phyloP scores from a whole-genome alignment of 2,329 filamentous ascomycete species.

The Sphaerulina vaccinii region DNA sequence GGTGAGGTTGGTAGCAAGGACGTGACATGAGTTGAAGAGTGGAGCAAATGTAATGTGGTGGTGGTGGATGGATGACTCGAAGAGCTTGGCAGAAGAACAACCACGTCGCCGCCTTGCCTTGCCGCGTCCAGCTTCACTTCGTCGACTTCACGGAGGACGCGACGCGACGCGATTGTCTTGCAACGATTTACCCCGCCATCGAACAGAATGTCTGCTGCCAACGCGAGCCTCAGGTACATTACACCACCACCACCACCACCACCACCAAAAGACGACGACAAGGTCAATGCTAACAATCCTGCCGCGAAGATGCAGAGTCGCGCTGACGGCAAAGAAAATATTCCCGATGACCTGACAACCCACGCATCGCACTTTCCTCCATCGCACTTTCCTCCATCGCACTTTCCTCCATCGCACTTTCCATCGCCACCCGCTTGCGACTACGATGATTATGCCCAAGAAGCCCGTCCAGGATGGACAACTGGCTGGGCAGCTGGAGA shows the following conservation, averaged over 20 bases:
- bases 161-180: background rate
- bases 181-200: background rate
- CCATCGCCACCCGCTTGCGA: background rate
- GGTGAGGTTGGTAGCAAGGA: background rate
- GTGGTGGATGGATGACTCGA: background rate
- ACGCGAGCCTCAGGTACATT: conserved; percentile 1
- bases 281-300: background rate
- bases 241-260: too few relatives aligned
- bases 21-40: background rate
- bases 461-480: background rate
- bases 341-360: conserved; percentile 1
- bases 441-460: background rate
- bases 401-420: too few relatives aligned
- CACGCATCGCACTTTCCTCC: background rate
- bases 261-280: background rate
- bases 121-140: background rate
- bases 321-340: conserved; percentile 3
- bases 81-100: background rate
- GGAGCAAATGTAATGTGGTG: background rate
- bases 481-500: conserved; percentile 1
- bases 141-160: too few relatives aligned
- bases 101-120: background rate
- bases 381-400: conserved; percentile 1
- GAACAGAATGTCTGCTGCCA: background rate
- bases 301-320: conserved; percentile 3